phyloP scores from a whole-genome alignment of 495 filamentous ascomycete genomes.

The Penicillium riverlandense region DNA sequence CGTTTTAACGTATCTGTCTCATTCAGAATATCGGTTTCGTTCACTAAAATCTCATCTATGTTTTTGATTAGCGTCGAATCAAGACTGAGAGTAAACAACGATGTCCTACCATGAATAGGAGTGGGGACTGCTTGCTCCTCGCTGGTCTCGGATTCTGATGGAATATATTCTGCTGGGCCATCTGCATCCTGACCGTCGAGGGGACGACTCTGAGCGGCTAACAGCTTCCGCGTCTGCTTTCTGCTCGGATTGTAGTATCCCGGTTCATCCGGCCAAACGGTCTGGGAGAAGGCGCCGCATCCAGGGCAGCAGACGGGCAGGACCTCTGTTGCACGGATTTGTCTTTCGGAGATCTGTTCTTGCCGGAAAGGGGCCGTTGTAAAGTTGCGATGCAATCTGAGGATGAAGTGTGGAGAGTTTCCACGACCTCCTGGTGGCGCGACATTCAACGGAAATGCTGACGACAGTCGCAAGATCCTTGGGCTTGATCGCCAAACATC shows the following conservation, averaged over 20 bases:
- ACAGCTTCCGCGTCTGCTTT: constrained; percentile 35
- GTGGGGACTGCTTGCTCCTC: constrained; percentile 5
- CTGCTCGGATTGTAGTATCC: constrained; percentile 66
- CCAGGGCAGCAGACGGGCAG: constrained; percentile 60
- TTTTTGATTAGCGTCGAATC: neutral
- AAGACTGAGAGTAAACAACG: neutral
- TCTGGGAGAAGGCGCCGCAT: constrained; percentile 83
- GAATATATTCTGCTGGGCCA: constrained; percentile 5
- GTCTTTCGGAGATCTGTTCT: neutral
- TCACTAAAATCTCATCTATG: constrained; percentile 10
- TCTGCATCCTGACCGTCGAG: constrained; percentile 20
- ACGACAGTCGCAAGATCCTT: neutral
- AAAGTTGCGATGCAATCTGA: constrained; percentile 9
- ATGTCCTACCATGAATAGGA: constrained; percentile 14
- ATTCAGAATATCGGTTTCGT: constrained; percentile 26
- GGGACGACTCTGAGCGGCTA: constrained; percentile 33
- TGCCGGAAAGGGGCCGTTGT: constrained; percentile 9
- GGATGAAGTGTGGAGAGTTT: neutral
- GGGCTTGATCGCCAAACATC: neutral
- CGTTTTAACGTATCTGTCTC: constrained; percentile 17
- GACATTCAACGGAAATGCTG: neutral
- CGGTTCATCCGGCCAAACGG: constrained; percentile 54
- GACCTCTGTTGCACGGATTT: constrained; percentile 5
- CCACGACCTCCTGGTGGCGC: too few species aligned
- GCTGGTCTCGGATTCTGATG: constrained; percentile 11